Evolutionary conservation across 805 yeast species (phyloP), one percentile per base, ranked within the genome.

Genomic region (Nakazawaea molendinolei): DNA sequence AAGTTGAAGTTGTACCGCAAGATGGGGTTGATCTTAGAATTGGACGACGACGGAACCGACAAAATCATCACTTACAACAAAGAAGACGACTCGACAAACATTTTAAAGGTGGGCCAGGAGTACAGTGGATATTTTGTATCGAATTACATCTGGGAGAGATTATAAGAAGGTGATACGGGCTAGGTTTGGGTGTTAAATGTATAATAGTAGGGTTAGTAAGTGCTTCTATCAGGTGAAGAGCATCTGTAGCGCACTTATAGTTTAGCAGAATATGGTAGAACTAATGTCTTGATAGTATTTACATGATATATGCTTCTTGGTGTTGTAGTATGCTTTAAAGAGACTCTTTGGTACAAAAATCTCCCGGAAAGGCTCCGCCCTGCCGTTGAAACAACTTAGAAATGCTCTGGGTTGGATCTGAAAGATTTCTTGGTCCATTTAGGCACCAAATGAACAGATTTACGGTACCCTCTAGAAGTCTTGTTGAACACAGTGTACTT

Each of bases 371-470:
- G n/a, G n/a, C n/a, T n/a, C n/a, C n/a, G n/a, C n/a, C n/a, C n/a
- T n/a, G n/a, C n/a, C n/a, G n/a, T 28, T n/a, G n/a, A n/a, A n/a
- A n/a, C n/a, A n/a, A n/a, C 12, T 53, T 63, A 84, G 56, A 72
- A 80, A 53, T 79, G 70, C 41, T 69, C 69, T 30, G 96, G 96
- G 52, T 84, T 82, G 40, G 72, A 76, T 65, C 96, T 78, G 58
- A 79, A 71, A 7, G 94, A 75, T 44, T 76, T 56, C 63, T 80
- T 86, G 37, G 97, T 87, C 95, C 95, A 87, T 55, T 87, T 85
- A 15, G 96, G 95, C 28, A 81, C 83, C 57, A 77, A 65, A 53
- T 90, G 97, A 18, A 85, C 76, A 45, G 89, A 79, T 63, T 87
- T 90, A 65, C 97, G 76, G 61, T 90, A 92, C 15, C 79, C 79